These are phyloP conservation scores for Geotrichum klebahnii DNA, from an alignment of 1,139 yeast species.

Conservation along the genomic window DNA sequence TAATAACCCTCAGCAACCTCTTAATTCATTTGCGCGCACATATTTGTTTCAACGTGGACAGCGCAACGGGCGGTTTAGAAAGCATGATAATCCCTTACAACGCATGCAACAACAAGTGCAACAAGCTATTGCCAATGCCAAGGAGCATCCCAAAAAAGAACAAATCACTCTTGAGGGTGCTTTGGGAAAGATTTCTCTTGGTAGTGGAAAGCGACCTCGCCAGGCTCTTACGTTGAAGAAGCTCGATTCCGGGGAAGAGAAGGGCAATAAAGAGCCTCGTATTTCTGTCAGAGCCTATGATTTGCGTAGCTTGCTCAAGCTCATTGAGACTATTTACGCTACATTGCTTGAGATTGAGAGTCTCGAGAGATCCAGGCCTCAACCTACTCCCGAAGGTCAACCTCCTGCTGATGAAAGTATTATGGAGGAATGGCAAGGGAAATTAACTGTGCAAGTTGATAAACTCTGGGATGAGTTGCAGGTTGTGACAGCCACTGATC, in stretches of 20 bases:
- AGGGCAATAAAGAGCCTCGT: slow-evolving; percentile 5
- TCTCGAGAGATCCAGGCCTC: slow-evolving; percentile 57
- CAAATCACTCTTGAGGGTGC: slow-evolving; percentile 82
- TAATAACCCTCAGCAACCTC: slow-evolving; percentile 45
- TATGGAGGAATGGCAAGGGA: slow-evolving; percentile 35
- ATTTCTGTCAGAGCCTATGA: slow-evolving; percentile 19
- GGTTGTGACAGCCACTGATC: slow-evolving; percentile 52
- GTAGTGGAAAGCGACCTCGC: slow-evolving; percentile 83
- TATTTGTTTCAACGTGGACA: slow-evolving; percentile 89
- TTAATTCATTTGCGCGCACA: slow-evolving; percentile 82
- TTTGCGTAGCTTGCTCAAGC: slow-evolving; percentile 32
- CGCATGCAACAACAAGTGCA: slow-evolving; percentile 99
- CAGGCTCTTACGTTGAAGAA: slow-evolving; percentile 68
- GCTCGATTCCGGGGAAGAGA: slow-evolving; percentile 18
- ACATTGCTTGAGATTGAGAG: slow-evolving; percentile 79
- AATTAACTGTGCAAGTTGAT: slow-evolving; percentile 35
- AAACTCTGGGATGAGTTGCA: slow-evolving; percentile 74
- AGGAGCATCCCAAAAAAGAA: slow-evolving; percentile 75
- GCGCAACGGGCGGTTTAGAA: slow-evolving; percentile 57
- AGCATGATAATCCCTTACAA: slow-evolving; percentile 81
- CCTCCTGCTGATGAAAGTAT: slow-evolving; percentile 36
- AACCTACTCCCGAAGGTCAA: slow-evolving; percentile 23
- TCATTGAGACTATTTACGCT: slow-evolving; percentile 73
- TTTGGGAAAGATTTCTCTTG: slow-evolving; percentile 78
- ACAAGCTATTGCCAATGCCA: slow-evolving; percentile 91